Evolutionary conservation across 169 alveolate species (phyloP).

Genomic region (Plasmodium gaboni): DNA sequence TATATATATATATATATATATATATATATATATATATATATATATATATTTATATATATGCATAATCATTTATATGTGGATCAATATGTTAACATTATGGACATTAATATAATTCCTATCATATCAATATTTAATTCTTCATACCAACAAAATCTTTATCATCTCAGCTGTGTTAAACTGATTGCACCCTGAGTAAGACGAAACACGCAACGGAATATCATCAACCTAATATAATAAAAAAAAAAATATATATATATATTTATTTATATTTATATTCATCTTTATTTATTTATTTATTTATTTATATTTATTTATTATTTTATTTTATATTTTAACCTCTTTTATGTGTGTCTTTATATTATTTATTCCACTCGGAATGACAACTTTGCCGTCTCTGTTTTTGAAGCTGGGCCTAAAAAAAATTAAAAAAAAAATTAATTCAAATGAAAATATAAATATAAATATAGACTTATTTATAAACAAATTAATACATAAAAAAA

Average conservation of each 20-base stretch:
- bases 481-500: too few relatives aligned
- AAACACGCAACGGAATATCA: slow-evolving; percentile 78
- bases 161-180: slow-evolving; percentile 78
- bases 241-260: too few relatives aligned
- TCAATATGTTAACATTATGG: not conserved
- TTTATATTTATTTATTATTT: not conserved
- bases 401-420: slow-evolving; percentile 34
- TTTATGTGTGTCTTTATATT: slow-evolving; percentile 76
- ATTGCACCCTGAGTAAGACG: slow-evolving; percentile 75
- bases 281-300: not conserved
- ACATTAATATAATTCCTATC: slow-evolving; percentile 77
- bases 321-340: slow-evolving; percentile 18
- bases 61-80: not conserved
- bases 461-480: too few relatives aligned
- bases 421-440: not conserved
- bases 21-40: not conserved
- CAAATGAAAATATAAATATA: too few relatives aligned
- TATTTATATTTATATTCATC: not conserved
- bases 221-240: slow-evolving; percentile 11
- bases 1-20: not conserved
- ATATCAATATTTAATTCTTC: not conserved
- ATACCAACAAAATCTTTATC: slow-evolving; percentile 78
- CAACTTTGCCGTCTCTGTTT: slow-evolving; percentile 77
- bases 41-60: not conserved
- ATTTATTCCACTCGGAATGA: slow-evolving; percentile 80